Base-by-base conservation (phyloP, 495 filamentous ascomycete species). In the Lophiotrema nucula region DNA sequence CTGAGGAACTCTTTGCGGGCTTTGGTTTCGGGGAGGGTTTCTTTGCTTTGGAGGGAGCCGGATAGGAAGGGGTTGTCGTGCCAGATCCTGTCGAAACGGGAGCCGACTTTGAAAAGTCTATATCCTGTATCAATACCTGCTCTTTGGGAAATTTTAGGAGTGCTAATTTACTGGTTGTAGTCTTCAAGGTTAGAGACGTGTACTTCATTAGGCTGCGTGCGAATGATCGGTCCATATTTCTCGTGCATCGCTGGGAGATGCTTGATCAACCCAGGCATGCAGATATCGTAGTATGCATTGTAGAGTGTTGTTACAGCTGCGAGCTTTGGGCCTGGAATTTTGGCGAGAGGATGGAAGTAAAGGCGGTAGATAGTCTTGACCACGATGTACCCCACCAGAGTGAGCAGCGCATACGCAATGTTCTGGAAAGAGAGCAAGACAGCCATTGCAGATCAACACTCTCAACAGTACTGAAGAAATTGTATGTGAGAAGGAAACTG, bases 51-150 rank as follows among this genome's bases (percentile, higher is more conserved):
- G 12, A 53, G 22, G 18, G 35, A 42, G 21, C 50, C 50, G 2
- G 35, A 42, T 1, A 53, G 38, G 37, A 53, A 53, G 23, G 50
- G 50, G 23, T 53, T 53, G 50, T 53, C n/a, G 50, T 53, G 50
- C 50, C 50, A 53, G 38, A 53, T 25, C 11, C 50, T 33, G 10
- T 42, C 21, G 23, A 53, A 53, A 23, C 35, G 50, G 2, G 50
- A 26, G 50, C 50, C 50, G 21, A 53, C 50, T 5, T 23, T 5
- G 35, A 53, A 53, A 37, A 53, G 27, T 22, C 47, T 51, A 31
- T 5, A 22, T 21, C 13, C 23, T 23, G 22, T 33, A 48, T 18
- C 16, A 22, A 48, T 3, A 33, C 46, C 2, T 24, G n/a, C 28
- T 5, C 11, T 22, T 10, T 24, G 24, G 22, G 26, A 33, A 26